These are phyloP conservation scores for Kokia cookei DNA, from an alignment of 441 rosid genomes.

Conservation along the genomic window DNA sequence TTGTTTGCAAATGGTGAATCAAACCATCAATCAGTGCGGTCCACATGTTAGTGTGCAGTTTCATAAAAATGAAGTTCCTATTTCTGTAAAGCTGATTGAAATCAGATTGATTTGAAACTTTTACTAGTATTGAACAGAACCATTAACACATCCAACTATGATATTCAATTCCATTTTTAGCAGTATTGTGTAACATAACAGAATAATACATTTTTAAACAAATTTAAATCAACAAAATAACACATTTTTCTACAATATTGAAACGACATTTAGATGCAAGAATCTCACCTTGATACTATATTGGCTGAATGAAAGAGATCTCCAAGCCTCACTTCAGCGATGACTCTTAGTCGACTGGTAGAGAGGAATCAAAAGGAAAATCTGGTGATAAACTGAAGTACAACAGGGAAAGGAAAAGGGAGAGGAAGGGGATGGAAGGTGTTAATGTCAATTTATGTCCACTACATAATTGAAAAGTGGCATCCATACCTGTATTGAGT, in stretches of 20 bases:
- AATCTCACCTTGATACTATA: slow-evolving; percentile 82
- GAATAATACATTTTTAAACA: not conserved
- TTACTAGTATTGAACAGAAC: not conserved
- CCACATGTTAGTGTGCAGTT: slow-evolving; percentile 2
- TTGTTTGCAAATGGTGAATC: not conserved
- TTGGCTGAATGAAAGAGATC: slow-evolving; percentile 98
- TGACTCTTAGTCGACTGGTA: slow-evolving; percentile 87
- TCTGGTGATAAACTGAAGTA: not conserved
- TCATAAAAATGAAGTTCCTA: not conserved
- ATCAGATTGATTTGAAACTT: not conserved
- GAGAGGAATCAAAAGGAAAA: slow-evolving; percentile 1
- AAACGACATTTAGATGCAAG: not conserved
- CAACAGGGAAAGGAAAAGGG: slow-evolving; percentile 3
- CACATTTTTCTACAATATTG: not conserved
- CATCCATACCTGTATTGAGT: slow-evolving; percentile 79
- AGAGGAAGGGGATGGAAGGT: slow-evolving; percentile 7
- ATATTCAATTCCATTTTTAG: not conserved
- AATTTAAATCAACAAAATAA: not conserved
- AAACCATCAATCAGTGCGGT: not conserved
- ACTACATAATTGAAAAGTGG: not conserved
- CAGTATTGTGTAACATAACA: not conserved
- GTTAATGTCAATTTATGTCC: not conserved
- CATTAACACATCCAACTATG: not conserved
- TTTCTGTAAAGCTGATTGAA: not conserved
- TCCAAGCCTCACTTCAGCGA: slow-evolving; percentile 93